Conservation (phyloP, 2,329 filamentous ascomycete genomes). For the Ceratocystis colombiana region DNA sequence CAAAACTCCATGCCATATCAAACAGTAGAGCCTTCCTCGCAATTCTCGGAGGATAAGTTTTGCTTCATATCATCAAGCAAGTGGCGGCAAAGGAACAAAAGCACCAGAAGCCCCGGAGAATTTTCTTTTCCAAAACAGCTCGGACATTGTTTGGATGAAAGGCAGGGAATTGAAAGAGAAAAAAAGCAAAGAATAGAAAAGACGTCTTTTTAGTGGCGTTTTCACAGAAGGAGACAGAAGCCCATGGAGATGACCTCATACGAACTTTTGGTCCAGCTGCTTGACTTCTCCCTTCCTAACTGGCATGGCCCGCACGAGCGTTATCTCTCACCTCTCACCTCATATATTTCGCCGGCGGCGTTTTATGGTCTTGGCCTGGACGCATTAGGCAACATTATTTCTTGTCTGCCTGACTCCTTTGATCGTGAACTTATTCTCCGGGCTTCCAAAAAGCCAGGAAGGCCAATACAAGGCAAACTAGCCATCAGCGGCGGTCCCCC, state of each 20-base stretch:
- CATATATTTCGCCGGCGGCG: neutral
- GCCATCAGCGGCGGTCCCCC: neutral
- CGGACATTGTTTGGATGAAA: slow-evolving; percentile 12
- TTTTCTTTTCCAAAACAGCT: slow-evolving; percentile 7
- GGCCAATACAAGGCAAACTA: neutral
- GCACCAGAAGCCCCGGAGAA: neutral
- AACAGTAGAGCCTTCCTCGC: neutral
- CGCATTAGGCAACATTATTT: slow-evolving; percentile 6
- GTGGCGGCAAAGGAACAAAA: neutral
- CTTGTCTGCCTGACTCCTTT: neutral
- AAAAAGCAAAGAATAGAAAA: neutral
- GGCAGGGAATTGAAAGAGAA: neutral
- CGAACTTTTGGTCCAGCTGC: neutral
- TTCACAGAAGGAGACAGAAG: neutral
- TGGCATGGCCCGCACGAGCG: neutral
- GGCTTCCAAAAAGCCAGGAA: neutral
- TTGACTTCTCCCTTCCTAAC: neutral
- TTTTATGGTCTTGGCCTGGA: slow-evolving; percentile 1
- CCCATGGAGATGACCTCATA: slow-evolving; percentile 7
- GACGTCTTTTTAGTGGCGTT: slow-evolving; percentile 3
- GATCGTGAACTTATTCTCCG: neutral
- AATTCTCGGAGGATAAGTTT: neutral
- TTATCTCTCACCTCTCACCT: neutral
- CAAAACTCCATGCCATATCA: neutral
- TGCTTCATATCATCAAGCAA: slow-evolving; percentile 1